A percentile compares a stretch with the other conserved stretches of the same genome.
Conservation (phyloP, 2,329 filamentous ascomycete species). For the Purpureocillium takamizusanense region DNA sequence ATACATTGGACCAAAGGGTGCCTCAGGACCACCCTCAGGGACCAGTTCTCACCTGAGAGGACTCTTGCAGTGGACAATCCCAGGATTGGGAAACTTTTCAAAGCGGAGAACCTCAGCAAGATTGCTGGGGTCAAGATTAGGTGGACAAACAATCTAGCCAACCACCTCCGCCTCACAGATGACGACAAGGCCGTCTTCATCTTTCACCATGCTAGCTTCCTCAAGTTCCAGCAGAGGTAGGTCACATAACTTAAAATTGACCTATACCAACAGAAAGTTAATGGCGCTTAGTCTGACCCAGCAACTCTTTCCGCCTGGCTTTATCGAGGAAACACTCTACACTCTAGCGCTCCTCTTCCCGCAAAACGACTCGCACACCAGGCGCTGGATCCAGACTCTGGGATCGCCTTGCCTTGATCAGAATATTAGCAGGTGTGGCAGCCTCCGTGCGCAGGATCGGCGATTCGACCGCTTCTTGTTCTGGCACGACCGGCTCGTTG, state of each 20-base stretch:
- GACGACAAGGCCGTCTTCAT: constrained; percentile 27
- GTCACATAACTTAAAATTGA: no score
- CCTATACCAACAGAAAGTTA: neutral
- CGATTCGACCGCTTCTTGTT: constrained; percentile 21
- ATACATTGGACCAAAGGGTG: no score
- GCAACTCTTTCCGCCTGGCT: constrained; percentile 4
- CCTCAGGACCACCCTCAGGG: no score
- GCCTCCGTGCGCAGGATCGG: constrained; percentile 16
- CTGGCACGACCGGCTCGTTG: constrained; percentile 33
- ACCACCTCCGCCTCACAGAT: constrained; percentile 28
- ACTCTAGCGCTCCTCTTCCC: neutral
- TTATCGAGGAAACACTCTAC: neutral
- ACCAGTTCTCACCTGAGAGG: neutral
- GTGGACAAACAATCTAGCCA: constrained; percentile 29
- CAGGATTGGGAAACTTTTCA: constrained; percentile 3
- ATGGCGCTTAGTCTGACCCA: constrained; percentile 2
- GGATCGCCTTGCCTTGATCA: constrained; percentile 14
- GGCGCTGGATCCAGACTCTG: constrained; percentile 10
- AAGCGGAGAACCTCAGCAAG: constrained; percentile 3
- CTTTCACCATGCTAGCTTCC: constrained; percentile 30
- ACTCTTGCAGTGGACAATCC: no score
- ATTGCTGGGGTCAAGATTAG: constrained; percentile 25
- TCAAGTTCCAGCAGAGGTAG: constrained; percentile 11
- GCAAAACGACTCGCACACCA: neutral
- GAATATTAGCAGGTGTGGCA: constrained; percentile 15